Percentiles rank a stretch among this genome's conserved stretches.
phyloP scores from a whole-genome alignment of 106 monocot species.

The Allium sativum region DNA sequence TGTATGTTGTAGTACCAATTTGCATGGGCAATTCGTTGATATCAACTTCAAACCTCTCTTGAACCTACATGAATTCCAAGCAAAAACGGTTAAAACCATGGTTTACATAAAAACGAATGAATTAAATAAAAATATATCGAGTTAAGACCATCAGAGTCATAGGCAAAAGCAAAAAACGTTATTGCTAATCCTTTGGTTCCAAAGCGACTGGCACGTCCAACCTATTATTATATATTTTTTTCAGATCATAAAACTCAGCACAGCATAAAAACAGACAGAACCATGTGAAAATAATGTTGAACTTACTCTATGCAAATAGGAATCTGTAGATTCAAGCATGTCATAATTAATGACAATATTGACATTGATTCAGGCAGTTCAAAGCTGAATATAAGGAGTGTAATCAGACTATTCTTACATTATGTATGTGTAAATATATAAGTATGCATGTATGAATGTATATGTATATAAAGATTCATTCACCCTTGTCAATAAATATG shows the following conservation, averaged over 20 bases:
- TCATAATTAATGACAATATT: slow-evolving; percentile 99
- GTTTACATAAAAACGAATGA: background rate
- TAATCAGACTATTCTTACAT: too few species aligned
- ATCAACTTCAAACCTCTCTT: slow-evolving; percentile 99
- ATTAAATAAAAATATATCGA: slow-evolving; percentile 27
- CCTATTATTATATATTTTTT: slow-evolving; percentile 23
- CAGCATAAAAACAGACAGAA: background rate
- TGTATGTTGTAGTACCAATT: slow-evolving; percentile 95
- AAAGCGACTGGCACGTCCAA: slow-evolving; percentile 86
- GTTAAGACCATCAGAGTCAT: slow-evolving; percentile 92
- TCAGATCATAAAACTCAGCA: background rate
- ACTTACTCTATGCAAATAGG: slow-evolving; percentile 89
- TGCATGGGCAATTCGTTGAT: slow-evolving; percentile 94
- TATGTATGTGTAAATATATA: too few species aligned
- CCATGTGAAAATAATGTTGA: background rate
- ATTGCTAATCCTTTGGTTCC: slow-evolving; percentile 98
- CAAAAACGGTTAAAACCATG: too few species aligned
- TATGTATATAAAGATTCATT: too few species aligned
- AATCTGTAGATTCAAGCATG: slow-evolving; percentile 99
- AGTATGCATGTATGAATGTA: too few species aligned
- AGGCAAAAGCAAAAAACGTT: slow-evolving; percentile 90
- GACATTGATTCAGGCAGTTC: slow-evolving; percentile 69
- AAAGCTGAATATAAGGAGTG: slow-evolving; percentile 27
- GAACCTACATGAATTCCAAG: slow-evolving; percentile 44
- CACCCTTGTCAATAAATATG: too few species aligned